Conservation (phyloP, 2,329 filamentous ascomycete genomes). For the Pseudogymnoascus sp. region DNA sequence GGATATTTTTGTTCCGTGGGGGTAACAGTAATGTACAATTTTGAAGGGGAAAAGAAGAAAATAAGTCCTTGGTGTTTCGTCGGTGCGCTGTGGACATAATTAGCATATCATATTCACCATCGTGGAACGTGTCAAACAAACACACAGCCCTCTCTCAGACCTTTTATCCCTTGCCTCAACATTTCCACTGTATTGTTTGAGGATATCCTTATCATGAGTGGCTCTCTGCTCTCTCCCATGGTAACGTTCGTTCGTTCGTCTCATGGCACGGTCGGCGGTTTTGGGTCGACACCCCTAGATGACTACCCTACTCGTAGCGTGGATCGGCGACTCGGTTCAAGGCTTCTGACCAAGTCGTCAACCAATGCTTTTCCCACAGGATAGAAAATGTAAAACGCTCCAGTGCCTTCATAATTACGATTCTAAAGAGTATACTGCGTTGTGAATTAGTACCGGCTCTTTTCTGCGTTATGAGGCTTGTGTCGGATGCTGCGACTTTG, state of each 20-base stretch:
- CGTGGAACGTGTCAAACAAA: not conserved
- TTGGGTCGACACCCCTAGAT: conserved; percentile 7
- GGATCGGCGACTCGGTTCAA: not conserved
- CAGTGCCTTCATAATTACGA: not conserved
- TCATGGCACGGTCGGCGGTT: not conserved
- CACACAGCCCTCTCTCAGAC: not conserved
- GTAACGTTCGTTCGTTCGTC: not conserved
- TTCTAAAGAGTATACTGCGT: not conserved
- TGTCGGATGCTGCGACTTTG: not conserved
- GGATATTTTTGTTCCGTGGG: not conserved
- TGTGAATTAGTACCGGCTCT: not conserved
- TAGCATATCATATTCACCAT: not conserved
- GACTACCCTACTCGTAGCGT: conserved; percentile 2
- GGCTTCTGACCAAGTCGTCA: not conserved
- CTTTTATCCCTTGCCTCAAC: not conserved
- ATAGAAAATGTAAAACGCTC: not conserved
- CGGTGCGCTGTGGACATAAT: not conserved
- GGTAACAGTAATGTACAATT: not conserved
- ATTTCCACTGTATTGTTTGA: not conserved
- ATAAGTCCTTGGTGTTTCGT: not conserved
- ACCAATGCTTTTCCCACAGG: not conserved
- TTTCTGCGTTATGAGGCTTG: conserved; percentile 1
- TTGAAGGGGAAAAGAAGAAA: not conserved
- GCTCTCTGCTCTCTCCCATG: not conserved
- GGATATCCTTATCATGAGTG: not conserved